Evolutionary conservation across 257 asterid species (phyloP).

Genomic region (Solanum appendiculatum): DNA sequence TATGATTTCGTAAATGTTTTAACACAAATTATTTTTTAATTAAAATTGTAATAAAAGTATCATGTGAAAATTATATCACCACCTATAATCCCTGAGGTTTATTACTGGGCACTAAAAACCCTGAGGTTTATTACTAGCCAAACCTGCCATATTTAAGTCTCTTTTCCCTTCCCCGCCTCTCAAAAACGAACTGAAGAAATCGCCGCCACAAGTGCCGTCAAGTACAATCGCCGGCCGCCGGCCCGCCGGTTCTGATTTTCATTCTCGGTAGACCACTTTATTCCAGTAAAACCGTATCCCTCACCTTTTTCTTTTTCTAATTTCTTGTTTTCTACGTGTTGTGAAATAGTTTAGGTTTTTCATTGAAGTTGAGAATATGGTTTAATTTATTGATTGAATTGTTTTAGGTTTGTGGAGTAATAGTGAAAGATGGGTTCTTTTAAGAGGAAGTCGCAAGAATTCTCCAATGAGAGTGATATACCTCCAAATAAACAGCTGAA

Average conservation of each 20-base stretch:
- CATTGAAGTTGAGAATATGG: not conserved
- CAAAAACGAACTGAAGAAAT: not conserved
- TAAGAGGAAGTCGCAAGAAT: conserved; percentile 58
- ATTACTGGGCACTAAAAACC: not conserved
- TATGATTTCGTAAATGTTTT: not conserved
- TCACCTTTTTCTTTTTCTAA: not conserved
- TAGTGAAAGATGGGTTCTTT: conserved; percentile 52
- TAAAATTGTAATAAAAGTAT: not conserved
- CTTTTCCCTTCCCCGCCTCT: not conserved
- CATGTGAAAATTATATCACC: not conserved
- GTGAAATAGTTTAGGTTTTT: not conserved
- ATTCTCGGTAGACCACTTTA: not conserved
- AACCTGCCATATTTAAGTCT: not conserved
- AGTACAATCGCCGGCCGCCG: not conserved
- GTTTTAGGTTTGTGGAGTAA: not conserved
- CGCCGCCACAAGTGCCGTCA: not conserved
- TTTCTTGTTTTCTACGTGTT: not conserved
- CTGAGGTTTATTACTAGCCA: not conserved
- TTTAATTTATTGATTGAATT: not conserved
- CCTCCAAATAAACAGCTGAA: conserved; percentile 55
- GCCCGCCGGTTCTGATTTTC: not conserved
- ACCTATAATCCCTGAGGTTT: not conserved
- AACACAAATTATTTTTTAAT: not conserved
- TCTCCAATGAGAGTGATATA: conserved; percentile 17
- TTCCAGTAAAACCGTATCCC: not conserved